These are phyloP conservation scores for Arctium lappa DNA, from an alignment of 129 eudicot genomes.

Conservation along the genomic window DNA sequence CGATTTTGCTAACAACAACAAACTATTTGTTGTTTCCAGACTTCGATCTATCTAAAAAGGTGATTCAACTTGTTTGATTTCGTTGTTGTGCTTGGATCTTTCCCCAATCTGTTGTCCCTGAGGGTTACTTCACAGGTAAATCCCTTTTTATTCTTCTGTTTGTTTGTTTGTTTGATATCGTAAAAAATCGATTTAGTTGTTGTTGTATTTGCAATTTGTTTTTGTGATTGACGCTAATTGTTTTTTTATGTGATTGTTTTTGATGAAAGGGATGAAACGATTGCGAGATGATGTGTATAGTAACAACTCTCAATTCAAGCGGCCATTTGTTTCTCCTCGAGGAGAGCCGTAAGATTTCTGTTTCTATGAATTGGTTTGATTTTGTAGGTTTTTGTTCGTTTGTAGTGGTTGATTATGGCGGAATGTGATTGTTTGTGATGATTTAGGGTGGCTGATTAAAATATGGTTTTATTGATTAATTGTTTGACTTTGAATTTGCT, in stretches of 20 bases:
- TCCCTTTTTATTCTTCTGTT: background rate
- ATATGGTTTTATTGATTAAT: conserved; percentile 10
- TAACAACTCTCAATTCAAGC: conserved; percentile 80
- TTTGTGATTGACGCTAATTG: background rate
- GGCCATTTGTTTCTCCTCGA: conserved; percentile 80
- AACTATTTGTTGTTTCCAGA: background rate
- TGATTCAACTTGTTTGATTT: conserved; percentile 13
- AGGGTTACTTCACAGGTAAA: conserved; percentile 33
- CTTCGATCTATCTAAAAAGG: conserved; percentile 11
- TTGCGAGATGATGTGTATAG: conserved; percentile 66
- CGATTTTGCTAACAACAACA: conserved; percentile 6
- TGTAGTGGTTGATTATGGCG: background rate
- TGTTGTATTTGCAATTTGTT: background rate
- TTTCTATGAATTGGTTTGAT: background rate
- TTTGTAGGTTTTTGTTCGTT: background rate
- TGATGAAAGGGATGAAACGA: conserved; percentile 77
- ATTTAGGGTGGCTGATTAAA: background rate
- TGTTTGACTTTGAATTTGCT: conserved; percentile 26
- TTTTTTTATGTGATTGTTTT: background rate
- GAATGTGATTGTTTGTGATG: conserved; percentile 11
- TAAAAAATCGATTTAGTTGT: conserved; percentile 17
- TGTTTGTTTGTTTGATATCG: background rate
- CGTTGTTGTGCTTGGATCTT: conserved; percentile 22
- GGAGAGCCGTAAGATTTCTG: conserved; percentile 68
- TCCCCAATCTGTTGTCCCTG: conserved; percentile 18